A percentile compares a stretch with the other conserved stretches of the same genome.
phyloP scores from a whole-genome alignment of 768 basidiomycete species.

The Cystofilobasidium capitatum region DNA sequence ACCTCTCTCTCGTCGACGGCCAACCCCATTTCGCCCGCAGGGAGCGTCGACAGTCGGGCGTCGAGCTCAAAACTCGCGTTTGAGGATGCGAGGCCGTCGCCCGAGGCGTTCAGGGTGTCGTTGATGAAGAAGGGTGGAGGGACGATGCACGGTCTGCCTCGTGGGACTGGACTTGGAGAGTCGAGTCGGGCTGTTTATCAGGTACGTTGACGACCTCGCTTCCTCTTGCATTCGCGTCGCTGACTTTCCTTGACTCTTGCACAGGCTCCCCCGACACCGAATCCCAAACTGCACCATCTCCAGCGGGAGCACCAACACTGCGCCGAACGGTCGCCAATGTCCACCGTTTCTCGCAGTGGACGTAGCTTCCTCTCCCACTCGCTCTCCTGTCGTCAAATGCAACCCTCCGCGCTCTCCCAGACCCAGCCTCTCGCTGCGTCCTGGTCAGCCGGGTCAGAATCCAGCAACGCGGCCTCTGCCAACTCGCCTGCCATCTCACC shows the following conservation, averaged over 20 bases:
- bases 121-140: constrained; percentile 20
- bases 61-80: not conserved
- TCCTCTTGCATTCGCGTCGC: not conserved
- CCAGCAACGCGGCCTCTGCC: not conserved
- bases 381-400: not conserved
- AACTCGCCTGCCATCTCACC: not conserved
- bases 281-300: constrained; percentile 10
- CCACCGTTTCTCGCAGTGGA: not conserved
- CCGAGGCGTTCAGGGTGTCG: constrained; percentile 24
- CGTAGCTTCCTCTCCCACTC: not conserved
- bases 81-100: constrained; percentile 16
- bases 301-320: not conserved
- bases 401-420: not conserved
- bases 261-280: constrained; percentile 21
- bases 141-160: not conserved
- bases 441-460: not conserved
- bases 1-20: not conserved
- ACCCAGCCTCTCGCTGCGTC: not conserved
- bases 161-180: not conserved
- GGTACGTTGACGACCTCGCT: not conserved
- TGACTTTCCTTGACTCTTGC: not conserved
- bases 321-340: not conserved
- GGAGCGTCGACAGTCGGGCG: not conserved
- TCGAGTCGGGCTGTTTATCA: not conserved
- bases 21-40: not conserved